Evolutionary conservation across 169 alveolate species (phyloP).

Genomic region (Cystoisospora suis): DNA sequence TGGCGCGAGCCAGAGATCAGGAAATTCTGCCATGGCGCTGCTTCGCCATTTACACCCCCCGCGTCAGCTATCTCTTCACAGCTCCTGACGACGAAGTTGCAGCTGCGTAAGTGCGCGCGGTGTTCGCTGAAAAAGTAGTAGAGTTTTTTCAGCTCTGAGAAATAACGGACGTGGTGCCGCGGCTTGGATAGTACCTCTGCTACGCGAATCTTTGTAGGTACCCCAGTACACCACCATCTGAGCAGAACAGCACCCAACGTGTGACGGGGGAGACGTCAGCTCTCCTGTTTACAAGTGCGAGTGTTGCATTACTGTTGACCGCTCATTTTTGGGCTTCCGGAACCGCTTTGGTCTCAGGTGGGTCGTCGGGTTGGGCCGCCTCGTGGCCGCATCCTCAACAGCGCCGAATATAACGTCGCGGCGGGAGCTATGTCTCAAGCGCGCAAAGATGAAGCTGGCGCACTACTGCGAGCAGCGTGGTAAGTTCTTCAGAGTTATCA

Average conservation of each 20-base stretch:
- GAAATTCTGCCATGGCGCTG: constrained; percentile 54
- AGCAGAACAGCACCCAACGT: no score
- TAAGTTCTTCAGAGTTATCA: constrained; percentile 22
- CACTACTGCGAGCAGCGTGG: constrained; percentile 41
- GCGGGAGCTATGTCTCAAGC: constrained; percentile 43
- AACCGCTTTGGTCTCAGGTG: constrained; percentile 33
- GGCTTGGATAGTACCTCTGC: no score
- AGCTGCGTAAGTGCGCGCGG: constrained; percentile 31
- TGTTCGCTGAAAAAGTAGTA: no score
- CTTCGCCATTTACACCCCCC: constrained; percentile 31
- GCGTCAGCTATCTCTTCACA: constrained; percentile 11
- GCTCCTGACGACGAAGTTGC: constrained; percentile 53
- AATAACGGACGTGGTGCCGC: no score
- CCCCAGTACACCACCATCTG: no score
- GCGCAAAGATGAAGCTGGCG: constrained; percentile 61
- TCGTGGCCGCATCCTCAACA: constrained; percentile 15
- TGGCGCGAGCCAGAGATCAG: neutral
- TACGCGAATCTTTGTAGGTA: no score
- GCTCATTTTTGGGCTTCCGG: neutral
- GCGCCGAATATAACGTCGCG: constrained; percentile 49
- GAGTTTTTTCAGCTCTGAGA: no score
- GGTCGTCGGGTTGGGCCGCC: constrained; percentile 62
- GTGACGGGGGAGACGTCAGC: no score
- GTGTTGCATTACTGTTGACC: no score
- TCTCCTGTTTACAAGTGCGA: no score